Conservation (phyloP, 75 land plant genomes). For the Sequoiadendron giganteum region DNA sequence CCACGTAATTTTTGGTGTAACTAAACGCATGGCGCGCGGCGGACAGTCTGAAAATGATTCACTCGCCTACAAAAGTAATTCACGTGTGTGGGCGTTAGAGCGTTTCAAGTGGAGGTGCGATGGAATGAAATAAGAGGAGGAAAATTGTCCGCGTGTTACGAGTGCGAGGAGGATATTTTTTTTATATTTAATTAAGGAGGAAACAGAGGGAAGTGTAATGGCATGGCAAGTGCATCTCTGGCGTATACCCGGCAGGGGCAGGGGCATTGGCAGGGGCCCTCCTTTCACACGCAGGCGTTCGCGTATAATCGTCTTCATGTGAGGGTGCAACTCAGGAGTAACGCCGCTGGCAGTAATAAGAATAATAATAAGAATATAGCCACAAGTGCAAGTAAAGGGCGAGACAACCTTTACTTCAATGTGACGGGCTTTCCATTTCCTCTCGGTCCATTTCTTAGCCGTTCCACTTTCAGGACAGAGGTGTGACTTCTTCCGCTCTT, state of each 20-base stretch:
- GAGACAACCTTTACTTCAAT: slow-evolving; percentile 80
- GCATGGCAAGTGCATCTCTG: background rate
- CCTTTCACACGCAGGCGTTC: background rate
- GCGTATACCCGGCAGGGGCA: background rate
- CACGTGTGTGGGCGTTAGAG: no score
- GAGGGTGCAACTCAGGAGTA: background rate
- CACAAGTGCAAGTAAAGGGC: background rate
- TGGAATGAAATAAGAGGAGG: background rate
- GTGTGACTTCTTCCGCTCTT: slow-evolving; percentile 17
- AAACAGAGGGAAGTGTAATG: background rate
- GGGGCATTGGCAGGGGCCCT: background rate
- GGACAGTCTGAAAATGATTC: no score
- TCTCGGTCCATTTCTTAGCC: slow-evolving; percentile 87
- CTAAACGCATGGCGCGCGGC: no score
- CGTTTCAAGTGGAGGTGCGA: background rate
- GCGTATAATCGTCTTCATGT: background rate
- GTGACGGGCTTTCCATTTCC: slow-evolving; percentile 99
- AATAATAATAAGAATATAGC: background rate
- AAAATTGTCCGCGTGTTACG: background rate
- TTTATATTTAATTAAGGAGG: background rate
- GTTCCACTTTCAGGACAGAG: slow-evolving; percentile 88
- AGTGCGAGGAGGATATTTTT: background rate
- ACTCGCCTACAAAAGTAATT: no score
- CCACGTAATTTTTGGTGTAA: no score
- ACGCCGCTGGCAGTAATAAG: background rate